Conservation (phyloP, 257 asterid species). For the Nicotiana tabacum region DNA sequence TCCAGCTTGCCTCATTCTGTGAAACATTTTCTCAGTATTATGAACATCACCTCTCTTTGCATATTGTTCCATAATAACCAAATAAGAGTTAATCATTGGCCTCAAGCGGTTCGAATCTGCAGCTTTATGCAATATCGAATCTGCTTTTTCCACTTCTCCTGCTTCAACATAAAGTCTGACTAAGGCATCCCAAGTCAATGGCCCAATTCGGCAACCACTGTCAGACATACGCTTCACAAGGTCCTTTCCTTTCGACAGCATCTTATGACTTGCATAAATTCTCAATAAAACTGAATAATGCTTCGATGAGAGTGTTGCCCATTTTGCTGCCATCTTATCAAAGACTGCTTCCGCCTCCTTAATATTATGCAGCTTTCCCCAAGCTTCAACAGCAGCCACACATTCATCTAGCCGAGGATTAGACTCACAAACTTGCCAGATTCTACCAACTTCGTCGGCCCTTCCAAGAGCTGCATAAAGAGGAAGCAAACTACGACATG, state of each 20-base stretch:
- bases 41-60: conserved; percentile 62
- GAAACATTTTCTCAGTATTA: conserved; percentile 57
- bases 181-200: conserved; percentile 62
- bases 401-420: conserved; percentile 37
- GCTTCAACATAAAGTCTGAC: conserved; percentile 57
- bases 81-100: conserved; percentile 41
- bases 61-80: conserved; percentile 46
- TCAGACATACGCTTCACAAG: conserved; percentile 66
- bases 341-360: conserved; percentile 71
- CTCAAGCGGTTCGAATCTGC: conserved; percentile 28
- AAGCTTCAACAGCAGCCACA: conserved; percentile 58
- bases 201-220: conserved; percentile 44
- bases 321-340: conserved; percentile 27
- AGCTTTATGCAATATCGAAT: conserved; percentile 45
- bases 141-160: conserved; percentile 73
- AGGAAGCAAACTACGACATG: conserved; percentile 38
- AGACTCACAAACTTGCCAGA: conserved; percentile 65
- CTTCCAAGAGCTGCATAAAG: conserved; percentile 66
- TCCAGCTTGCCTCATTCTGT: conserved; percentile 49
- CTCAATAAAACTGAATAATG: conserved; percentile 40
- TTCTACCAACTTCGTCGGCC: conserved; percentile 54
- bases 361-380: conserved; percentile 53
- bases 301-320: conserved; percentile 24
- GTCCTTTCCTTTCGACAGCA: conserved; percentile 62
- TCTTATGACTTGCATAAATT: conserved; percentile 52